Evolutionary conservation across 2,329 filamentous ascomycete genomes (phyloP).

Genomic region (Acarospora socialis): DNA sequence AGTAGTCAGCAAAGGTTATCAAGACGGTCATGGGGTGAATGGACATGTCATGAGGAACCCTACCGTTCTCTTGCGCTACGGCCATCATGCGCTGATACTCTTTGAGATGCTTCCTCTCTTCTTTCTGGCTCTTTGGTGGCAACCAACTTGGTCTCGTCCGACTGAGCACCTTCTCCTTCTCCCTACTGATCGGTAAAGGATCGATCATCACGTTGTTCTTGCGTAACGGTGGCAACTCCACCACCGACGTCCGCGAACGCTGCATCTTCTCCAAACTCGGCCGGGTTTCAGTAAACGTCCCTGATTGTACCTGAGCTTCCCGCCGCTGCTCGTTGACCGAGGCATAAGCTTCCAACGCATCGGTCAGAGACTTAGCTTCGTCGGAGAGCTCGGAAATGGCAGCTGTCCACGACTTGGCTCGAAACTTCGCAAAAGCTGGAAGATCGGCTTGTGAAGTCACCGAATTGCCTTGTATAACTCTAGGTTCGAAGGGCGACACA

Average conservation of each 20-base stretch:
- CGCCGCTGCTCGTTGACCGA: constrained; percentile 32
- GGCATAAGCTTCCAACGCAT: constrained; percentile 44
- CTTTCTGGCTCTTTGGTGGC: constrained; percentile 61
- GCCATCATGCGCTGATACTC: constrained; percentile 54
- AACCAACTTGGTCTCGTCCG: constrained; percentile 55
- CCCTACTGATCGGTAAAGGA: constrained; percentile 50
- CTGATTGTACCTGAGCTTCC: constrained; percentile 33
- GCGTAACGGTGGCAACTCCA: constrained; percentile 45
- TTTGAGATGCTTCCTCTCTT: constrained; percentile 77
- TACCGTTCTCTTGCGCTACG: constrained; percentile 43
- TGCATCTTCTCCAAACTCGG: constrained; percentile 26
- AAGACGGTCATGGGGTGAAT: too few species aligned
- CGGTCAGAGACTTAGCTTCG: constrained; percentile 45
- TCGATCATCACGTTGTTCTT: constrained; percentile 52
- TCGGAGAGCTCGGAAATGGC: constrained; percentile 43
- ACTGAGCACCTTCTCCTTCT: constrained; percentile 50
- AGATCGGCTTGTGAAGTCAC: constrained; percentile 2
- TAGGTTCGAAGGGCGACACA: too few species aligned
- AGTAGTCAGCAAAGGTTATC: constrained; percentile 8
- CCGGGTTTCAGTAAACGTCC: constrained; percentile 21
- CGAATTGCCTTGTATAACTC: constrained; percentile 18
- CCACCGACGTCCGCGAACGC: constrained; percentile 23
- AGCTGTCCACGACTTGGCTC: constrained; percentile 45
- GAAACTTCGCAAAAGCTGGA: constrained; percentile 19
- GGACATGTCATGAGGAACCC: too few species aligned